phyloP scores from a whole-genome alignment of 768 basidiomycete genomes.

The Xanthoconium stramineum region DNA sequence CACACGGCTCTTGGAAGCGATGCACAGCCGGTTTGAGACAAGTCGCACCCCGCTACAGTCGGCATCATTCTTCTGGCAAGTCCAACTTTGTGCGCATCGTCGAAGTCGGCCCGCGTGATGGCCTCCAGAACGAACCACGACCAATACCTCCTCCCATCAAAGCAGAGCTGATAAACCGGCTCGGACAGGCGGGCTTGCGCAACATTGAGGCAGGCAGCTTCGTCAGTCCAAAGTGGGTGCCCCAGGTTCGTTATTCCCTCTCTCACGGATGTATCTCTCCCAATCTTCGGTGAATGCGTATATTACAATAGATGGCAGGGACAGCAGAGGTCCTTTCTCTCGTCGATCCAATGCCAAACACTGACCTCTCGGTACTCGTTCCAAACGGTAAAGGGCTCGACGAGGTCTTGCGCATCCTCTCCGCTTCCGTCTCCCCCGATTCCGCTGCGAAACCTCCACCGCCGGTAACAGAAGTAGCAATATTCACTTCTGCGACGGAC shows the following conservation, averaged over 20 bases:
- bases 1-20: not conserved
- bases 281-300: not conserved
- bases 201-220: slow-evolving; percentile 86
- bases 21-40: not conserved
- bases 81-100: slow-evolving; percentile 51
- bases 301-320: slow-evolving; percentile 70
- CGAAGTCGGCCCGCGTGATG: slow-evolving; percentile 89
- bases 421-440: slow-evolving; percentile 21
- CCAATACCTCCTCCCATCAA: slow-evolving; percentile 72
- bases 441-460: slow-evolving; percentile 38
- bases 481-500: slow-evolving; percentile 89
- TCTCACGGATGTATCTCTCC: not conserved
- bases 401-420: slow-evolving; percentile 57
- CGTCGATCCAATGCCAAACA: slow-evolving; percentile 50
- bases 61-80: slow-evolving; percentile 5
- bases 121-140: slow-evolving; percentile 84
- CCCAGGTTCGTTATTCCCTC: slow-evolving; percentile 51
- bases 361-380: slow-evolving; percentile 75
- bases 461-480: slow-evolving; percentile 77
- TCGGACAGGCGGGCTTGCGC: slow-evolving; percentile 63
- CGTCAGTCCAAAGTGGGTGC: slow-evolving; percentile 91
- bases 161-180: slow-evolving; percentile 73
- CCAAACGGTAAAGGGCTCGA: slow-evolving; percentile 80
- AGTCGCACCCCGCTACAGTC: not conserved
- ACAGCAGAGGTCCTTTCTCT: slow-evolving; percentile 69